phyloP scores from a whole-genome alignment of 805 yeast species.

The Metschnikowia rubicola region DNA sequence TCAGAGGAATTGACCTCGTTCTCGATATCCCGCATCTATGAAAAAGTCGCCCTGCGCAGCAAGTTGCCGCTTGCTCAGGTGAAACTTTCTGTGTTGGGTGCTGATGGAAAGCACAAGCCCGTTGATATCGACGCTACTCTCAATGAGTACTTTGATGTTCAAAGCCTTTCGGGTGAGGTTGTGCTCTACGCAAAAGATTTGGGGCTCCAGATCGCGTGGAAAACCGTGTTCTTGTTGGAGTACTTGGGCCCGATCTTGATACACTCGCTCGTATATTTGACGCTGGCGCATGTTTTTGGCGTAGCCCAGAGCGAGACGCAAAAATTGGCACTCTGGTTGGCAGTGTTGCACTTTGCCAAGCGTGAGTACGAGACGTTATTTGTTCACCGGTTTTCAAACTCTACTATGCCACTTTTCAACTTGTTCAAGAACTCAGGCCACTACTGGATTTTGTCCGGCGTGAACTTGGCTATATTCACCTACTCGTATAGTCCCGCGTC shows the following conservation, averaged over 20 bases:
- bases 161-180: slow-evolving; percentile 39
- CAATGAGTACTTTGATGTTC: slow-evolving; percentile 34
- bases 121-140: slow-evolving; percentile 41
- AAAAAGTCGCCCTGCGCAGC: slow-evolving; percentile 43
- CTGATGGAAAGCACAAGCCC: slow-evolving; percentile 37
- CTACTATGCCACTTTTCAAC: slow-evolving; percentile 90
- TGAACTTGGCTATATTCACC: slow-evolving; percentile 45
- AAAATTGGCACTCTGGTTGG: slow-evolving; percentile 49
- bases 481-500: slow-evolving; percentile 28
- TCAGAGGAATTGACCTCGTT: slow-evolving; percentile 33
- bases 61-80: slow-evolving; percentile 32
- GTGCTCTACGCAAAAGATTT: slow-evolving; percentile 74
- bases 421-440: slow-evolving; percentile 86
- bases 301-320: slow-evolving; percentile 46
- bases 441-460: slow-evolving; percentile 91
- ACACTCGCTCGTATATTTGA: slow-evolving; percentile 64
- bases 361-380: slow-evolving; percentile 84
- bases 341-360: slow-evolving; percentile 74
- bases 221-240: slow-evolving; percentile 83
- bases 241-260: slow-evolving; percentile 85
- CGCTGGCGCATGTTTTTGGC: slow-evolving; percentile 9
- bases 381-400: slow-evolving; percentile 80
- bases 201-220: slow-evolving; percentile 93
- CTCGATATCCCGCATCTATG: slow-evolving; percentile 41
- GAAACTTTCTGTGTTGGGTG: slow-evolving; percentile 24